Evolutionary conservation across 352 stramenopile genomes (phyloP).

Genomic region (Pythium grandisporangium): DNA sequence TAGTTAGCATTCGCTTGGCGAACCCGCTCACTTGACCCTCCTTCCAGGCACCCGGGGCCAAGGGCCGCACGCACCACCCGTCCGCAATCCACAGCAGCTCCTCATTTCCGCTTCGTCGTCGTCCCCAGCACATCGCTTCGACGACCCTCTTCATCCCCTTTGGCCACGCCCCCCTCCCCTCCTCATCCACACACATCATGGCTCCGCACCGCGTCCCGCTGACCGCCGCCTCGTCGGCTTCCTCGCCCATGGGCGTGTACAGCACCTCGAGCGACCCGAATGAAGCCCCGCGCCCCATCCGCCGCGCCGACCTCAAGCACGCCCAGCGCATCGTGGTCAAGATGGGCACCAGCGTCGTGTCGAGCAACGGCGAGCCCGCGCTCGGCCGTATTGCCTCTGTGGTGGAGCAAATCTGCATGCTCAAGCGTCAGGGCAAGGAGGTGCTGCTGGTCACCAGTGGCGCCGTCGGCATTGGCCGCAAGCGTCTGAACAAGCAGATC

Average conservation of each 20-base stretch:
- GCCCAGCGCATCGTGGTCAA: conserved; percentile 92
- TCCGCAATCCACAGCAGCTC: no score
- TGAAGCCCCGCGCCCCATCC: conserved; percentile 28
- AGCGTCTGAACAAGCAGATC: conserved; percentile 91
- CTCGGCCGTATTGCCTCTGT: conserved; percentile 88
- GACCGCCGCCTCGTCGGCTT: not conserved
- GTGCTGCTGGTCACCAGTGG: conserved; percentile 87
- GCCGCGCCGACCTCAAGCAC: conserved; percentile 62
- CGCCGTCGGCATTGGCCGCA: conserved; percentile 91
- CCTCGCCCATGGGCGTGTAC: not conserved
- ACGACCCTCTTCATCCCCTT: not conserved
- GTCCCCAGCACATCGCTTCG: not conserved
- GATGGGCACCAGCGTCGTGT: conserved; percentile 93
- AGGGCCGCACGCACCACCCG: no score
- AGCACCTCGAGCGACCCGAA: not conserved
- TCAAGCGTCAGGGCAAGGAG: conserved; percentile 88
- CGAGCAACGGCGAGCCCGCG: conserved; percentile 88
- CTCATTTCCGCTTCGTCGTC: not conserved
- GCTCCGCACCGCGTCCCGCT: not conserved
- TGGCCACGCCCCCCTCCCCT: no score
- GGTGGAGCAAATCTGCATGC: conserved; percentile 90
- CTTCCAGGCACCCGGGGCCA: no score
- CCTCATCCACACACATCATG: no score
- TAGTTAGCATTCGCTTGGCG: no score
- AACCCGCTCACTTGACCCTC: no score